Evolutionary conservation across 2,329 filamentous ascomycete species (phyloP).

Genomic region (Scopulariopsis brevicaulis): DNA sequence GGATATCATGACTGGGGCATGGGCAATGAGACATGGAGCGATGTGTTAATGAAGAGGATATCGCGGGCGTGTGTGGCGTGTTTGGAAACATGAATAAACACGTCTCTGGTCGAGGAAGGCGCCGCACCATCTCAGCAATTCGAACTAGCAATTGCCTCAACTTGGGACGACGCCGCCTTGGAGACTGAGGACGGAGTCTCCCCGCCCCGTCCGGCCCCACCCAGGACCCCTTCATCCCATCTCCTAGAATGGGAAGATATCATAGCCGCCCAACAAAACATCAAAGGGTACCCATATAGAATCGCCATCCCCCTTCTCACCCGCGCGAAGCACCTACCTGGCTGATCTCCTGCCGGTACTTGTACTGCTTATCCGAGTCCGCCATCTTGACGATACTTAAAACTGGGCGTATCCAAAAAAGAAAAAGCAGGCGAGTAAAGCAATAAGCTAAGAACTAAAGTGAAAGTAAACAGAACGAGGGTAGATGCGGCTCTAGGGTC

Average conservation of each 20-base stretch:
- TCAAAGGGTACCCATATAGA: not conserved
- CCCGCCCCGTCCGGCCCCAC: not conserved
- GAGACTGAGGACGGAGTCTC: not conserved
- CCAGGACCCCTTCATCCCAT: not conserved
- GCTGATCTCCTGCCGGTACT: constrained; percentile 97
- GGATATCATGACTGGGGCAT: not conserved
- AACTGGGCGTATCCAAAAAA: not conserved
- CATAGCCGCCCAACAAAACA: not conserved
- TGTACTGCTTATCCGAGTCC: constrained; percentile 37
- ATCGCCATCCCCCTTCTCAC: not conserved
- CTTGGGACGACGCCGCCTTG: not conserved
- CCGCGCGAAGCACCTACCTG: constrained; percentile 50
- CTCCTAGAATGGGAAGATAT: not conserved
- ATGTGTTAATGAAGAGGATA: not conserved
- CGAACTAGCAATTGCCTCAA: not conserved
- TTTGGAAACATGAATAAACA: not conserved
- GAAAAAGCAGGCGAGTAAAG: not conserved
- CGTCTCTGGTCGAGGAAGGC: not conserved
- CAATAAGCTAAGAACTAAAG: not conserved
- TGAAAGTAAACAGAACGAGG: not conserved
- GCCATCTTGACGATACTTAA: not conserved
- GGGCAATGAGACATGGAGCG: not conserved
- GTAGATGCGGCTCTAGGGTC: not conserved
- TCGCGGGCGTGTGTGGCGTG: not conserved
- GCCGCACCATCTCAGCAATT: not conserved